These are phyloP conservation scores for Peribolospora baueri DNA, from an alignment of 768 basidiomycete species.

Conservation along the genomic window DNA sequence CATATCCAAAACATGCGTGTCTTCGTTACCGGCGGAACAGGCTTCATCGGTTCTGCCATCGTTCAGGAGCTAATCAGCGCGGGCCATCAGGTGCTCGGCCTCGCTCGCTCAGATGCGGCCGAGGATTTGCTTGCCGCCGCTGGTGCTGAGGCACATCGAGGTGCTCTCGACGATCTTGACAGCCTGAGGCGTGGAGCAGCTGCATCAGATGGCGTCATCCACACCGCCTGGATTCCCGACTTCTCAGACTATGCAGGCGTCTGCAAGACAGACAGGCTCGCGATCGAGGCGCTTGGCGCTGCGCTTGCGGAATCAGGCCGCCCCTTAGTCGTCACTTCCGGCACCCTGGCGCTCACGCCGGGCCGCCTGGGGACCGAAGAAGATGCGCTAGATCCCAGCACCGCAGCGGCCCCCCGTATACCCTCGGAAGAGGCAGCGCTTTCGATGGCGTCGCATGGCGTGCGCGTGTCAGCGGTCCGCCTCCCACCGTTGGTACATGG, in stretches of 20 bases:
- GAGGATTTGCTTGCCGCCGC: constrained; percentile 6
- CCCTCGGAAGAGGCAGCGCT: neutral
- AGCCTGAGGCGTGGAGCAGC: neutral
- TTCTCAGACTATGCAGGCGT: neutral
- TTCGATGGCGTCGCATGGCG: neutral
- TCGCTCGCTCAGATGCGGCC: constrained; percentile 9
- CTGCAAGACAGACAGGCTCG: neutral
- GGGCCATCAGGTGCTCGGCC: constrained; percentile 11
- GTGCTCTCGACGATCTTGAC: constrained; percentile 12
- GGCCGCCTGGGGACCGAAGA: neutral
- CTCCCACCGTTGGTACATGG: constrained; percentile 2
- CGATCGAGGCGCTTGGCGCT: neutral
- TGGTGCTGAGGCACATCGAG: constrained; percentile 9
- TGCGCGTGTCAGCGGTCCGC: neutral
- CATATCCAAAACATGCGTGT: constrained; percentile 8
- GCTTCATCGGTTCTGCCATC: constrained; percentile 9
- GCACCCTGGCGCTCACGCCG: constrained; percentile 4
- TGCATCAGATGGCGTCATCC: constrained; percentile 1
- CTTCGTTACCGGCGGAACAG: constrained; percentile 15
- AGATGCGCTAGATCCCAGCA: neutral
- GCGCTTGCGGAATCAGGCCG: neutral
- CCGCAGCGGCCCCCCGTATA: neutral
- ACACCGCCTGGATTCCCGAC: constrained; percentile 4
- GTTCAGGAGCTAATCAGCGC: constrained; percentile 4
- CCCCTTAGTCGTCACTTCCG: constrained; percentile 1